Percentiles rank a stretch among this genome's conserved stretches.
phyloP scores from a whole-genome alignment of 2,329 filamentous ascomycete genomes.

The Setomelanomma holmii region DNA sequence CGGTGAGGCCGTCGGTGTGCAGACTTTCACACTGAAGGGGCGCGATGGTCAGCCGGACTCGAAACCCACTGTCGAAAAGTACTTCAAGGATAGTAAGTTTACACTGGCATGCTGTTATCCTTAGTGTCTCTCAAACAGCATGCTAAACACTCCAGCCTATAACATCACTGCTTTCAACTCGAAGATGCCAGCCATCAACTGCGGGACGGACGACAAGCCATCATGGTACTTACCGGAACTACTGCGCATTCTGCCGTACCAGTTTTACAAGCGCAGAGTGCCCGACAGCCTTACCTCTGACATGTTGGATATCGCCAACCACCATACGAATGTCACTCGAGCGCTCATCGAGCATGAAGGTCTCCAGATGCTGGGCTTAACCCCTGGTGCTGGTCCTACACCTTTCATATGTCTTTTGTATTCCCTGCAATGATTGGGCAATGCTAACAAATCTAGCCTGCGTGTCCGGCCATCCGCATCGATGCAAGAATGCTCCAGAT shows the following conservation, averaged over 20 bases:
- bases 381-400: neutral
- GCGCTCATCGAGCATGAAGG: conserved; percentile 27
- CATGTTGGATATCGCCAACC: conserved; percentile 24
- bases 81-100: conserved; percentile 10
- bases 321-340: conserved; percentile 9
- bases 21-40: conserved; percentile 3
- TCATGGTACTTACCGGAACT: conserved; percentile 13
- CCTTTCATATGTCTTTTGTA: conserved; percentile 1
- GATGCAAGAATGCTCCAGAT: conserved; percentile 15
- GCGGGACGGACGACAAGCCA: conserved; percentile 9
- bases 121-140: neutral
- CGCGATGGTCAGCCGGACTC: neutral
- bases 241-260: conserved; percentile 25
- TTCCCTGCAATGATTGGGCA: neutral
- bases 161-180: neutral
- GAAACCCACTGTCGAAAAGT: conserved; percentile 1
- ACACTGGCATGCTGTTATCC: no score
- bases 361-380: conserved; percentile 18
- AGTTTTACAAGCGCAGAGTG: conserved; percentile 21
- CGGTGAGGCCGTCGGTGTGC: neutral
- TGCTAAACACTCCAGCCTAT: conserved; percentile 1
- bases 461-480: conserved; percentile 8
- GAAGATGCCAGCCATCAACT: conserved; percentile 10
- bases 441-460: neutral
- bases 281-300: conserved; percentile 15